Base-by-base conservation (phyloP, 345 rosid genomes). In the Garcia nutans region DNA sequence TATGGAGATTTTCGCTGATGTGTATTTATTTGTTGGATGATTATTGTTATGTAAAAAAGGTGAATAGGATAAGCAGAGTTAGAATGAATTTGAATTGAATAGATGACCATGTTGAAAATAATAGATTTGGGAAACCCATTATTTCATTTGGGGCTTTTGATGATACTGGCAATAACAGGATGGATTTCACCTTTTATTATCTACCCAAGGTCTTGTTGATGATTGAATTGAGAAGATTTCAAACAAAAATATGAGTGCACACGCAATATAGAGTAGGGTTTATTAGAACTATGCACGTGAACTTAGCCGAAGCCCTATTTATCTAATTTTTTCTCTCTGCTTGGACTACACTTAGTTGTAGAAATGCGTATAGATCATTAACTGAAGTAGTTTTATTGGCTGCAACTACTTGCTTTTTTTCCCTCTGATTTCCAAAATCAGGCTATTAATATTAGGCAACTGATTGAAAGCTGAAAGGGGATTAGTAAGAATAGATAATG, bases 21-120 rank as follows among this genome's bases (percentile, higher is more conserved):
- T 45, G 47, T 66, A 54, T 68, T 68, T 33, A n/a, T 44, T 81
- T n/a, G 54, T 70, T 65, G 42, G 55, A 44, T 67, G 73, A 31
- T 24, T 62, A 33, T 19, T 77, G 19, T 65, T 41, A 37, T 37
- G 41, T n/a, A 24, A 65, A 65, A 31, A 23, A 41, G 10, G 37
- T 33, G 26, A 65, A 10, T 31, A 41, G n/a, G 10, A 26, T 23
- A 37, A 13, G 58, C 49, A 31, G 57, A 71, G 37, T 20, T 71
- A 22, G 26, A 28, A 28, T 63, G 12, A 33, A 23, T 50, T 68
- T 63, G 12, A 33, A 23, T 50, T 68, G 17, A 9, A 66, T 71
- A 10, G 45, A 26, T 49, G 28, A 49, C 63, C 47, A 28, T 74
- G 62, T 26, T 45, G 58, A 47, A 26, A 37, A 55, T 24, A 22